Evolutionary conservation across 495 filamentous ascomycete species (phyloP), one percentile per base, ranked within the genome.

Genomic region (Hyaloscypha finlandica): DNA sequence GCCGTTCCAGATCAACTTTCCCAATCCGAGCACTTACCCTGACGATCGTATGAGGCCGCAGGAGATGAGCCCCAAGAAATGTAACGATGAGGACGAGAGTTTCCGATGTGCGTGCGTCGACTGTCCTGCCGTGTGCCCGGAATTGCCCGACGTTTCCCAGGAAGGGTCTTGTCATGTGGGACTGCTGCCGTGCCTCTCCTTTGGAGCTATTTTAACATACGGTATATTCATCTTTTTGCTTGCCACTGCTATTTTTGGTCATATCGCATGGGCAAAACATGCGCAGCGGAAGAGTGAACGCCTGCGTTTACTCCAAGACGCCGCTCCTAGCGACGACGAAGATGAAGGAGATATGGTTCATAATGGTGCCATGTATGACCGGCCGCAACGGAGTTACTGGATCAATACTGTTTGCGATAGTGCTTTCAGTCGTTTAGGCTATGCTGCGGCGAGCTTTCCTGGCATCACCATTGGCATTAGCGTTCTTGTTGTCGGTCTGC

Each of bases 1-100:
- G 60, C 95, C 95, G 0, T 98, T 99, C 78, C 96, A 98, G 79
- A 95, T 99, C 77, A 92, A 99, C 80, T 99, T 94, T 73, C 90
- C 89, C 11, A 76, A 83, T 22, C 83, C 90, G 6, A 78, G 74
- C 25, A 70, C 75, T 25, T 88, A 86, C 69, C 68, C 79, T 2
- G 87, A 91, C 63, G 77, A 81, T 0, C 73, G 78, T 11, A 95
- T 97, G 91, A 69, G 81, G 29, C 79, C 92, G 9, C 77, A 86
- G 70, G 74, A 88, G 29, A 86, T 90, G 72, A 83, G 72, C 33
- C 85, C 92, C 9, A 94, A 94, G 75, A 86, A 88, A 59, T 99
- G 95, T 81, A 96, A 97, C 75, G 92, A 91, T 68, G 85, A 90
- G 6, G 92, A 97, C 73, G 86, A 90, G 61, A 84, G 85, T 53